These are phyloP conservation scores for Leccinum arenicola DNA, from an alignment of 768 basidiomycete genomes.

Conservation along the genomic window DNA sequence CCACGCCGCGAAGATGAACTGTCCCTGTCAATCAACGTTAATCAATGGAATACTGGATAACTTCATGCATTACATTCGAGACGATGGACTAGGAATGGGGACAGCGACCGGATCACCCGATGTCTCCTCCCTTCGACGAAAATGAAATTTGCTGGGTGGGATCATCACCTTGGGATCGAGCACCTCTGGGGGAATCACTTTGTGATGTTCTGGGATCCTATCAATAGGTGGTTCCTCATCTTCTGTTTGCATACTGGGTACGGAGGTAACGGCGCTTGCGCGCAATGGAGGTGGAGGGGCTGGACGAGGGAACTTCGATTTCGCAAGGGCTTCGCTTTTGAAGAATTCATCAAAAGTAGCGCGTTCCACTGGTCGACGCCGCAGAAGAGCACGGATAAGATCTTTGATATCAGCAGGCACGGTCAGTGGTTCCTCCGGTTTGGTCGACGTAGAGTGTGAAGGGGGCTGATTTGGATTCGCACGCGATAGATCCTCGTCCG, in stretches of 20 bases:
- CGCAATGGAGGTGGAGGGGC: conserved; percentile 14
- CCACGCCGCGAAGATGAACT: conserved; percentile 19
- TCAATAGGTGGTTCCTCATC: conserved; percentile 35
- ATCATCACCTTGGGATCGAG: conserved; percentile 79
- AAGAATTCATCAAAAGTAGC: conserved; percentile 94
- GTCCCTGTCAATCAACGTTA: conserved; percentile 1
- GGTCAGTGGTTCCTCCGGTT: conserved; percentile 47
- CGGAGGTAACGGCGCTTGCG: conserved; percentile 6
- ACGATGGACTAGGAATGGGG: conserved; percentile 5
- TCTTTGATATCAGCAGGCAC: conserved; percentile 85
- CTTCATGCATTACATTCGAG: conserved; percentile 20
- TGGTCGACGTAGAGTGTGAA: conserved; percentile 20
- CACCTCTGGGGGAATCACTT: conserved; percentile 75
- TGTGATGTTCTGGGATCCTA: conserved; percentile 69
- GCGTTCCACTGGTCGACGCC: conserved; percentile 79
- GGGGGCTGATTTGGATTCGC: conserved; percentile 33
- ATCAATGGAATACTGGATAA: neutral
- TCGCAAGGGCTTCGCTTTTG: conserved; percentile 69
- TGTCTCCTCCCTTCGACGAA: conserved; percentile 39
- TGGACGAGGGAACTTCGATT: conserved; percentile 72
- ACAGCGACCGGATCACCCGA: conserved; percentile 12
- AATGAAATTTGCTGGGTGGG: conserved; percentile 79
- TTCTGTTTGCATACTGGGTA: conserved; percentile 21
- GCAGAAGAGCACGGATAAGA: conserved; percentile 81
- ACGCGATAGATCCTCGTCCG: conserved; percentile 75